These are phyloP conservation scores for Lepiota venenata DNA, from an alignment of 768 basidiomycete species.

Conservation along the genomic window DNA sequence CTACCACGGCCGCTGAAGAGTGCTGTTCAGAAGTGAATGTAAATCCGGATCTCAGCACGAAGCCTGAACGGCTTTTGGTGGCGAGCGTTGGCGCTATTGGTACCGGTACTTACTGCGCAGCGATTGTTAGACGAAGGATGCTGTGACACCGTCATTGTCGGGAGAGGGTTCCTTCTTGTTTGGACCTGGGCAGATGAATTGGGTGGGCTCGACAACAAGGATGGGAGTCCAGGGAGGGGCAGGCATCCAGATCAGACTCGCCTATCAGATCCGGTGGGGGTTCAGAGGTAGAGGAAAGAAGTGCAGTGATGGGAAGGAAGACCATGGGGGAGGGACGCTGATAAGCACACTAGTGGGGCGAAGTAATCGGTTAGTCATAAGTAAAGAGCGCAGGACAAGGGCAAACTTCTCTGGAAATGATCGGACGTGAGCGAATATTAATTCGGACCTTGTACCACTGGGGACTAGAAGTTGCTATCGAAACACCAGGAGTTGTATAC, in stretches of 20 bases:
- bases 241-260: conserved; percentile 9
- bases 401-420: too few relatives aligned
- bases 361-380: not conserved
- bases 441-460: too few relatives aligned
- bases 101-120: conserved; percentile 51
- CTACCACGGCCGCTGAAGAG: not conserved
- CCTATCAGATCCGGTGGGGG: conserved; percentile 16
- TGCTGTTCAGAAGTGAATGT: not conserved
- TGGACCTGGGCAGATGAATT: conserved; percentile 40
- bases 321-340: conserved; percentile 18
- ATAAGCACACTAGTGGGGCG: not conserved
- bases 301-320: conserved; percentile 19
- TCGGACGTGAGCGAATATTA: too few relatives aligned
- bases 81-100: conserved; percentile 54
- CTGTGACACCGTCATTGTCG: conserved; percentile 57
- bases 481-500: too few relatives aligned
- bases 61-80: conserved; percentile 31
- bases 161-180: conserved; percentile 47
- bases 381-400: not conserved
- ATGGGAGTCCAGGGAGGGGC: not conserved
- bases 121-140: conserved; percentile 50
- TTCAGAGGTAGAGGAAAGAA: conserved; percentile 13
- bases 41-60: not conserved
- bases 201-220: not conserved
- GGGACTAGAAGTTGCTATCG: too few relatives aligned